Evolutionary conservation across 768 basidiomycete genomes (phyloP).

Genomic region (Trametes meyenii): DNA sequence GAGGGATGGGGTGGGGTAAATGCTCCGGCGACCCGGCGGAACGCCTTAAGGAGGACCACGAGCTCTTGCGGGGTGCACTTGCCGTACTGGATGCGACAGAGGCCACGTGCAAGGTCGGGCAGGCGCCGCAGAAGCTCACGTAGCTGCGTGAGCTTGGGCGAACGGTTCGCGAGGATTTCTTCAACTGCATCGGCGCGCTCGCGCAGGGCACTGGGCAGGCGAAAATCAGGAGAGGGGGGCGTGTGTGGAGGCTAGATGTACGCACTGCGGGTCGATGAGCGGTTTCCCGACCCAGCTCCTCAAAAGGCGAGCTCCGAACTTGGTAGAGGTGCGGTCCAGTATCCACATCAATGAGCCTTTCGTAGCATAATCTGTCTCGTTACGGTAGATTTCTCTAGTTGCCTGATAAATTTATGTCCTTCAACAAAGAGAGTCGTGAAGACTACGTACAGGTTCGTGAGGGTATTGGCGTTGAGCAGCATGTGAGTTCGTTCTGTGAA

Average conservation of each 20-base stretch:
- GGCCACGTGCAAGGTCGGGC: conserved; percentile 87
- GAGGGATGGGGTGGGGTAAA: conserved; percentile 45
- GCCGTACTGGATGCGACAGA: conserved; percentile 89
- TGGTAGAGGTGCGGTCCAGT: conserved; percentile 84
- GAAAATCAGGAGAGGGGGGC: neutral
- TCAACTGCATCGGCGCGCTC: conserved; percentile 83
- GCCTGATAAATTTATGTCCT: neutral
- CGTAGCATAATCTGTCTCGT: conserved; percentile 77
- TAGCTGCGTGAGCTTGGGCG: conserved; percentile 65
- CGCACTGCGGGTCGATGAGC: conserved; percentile 68
- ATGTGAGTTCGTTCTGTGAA: conserved; percentile 83
- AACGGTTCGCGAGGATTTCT: conserved; percentile 70
- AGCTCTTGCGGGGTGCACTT: conserved; percentile 91
- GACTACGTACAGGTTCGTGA: conserved; percentile 66
- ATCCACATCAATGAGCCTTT: conserved; percentile 84
- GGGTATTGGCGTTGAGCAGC: conserved; percentile 86
- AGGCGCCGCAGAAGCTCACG: conserved; percentile 68
- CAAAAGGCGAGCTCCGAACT: conserved; percentile 84
- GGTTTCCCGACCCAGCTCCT: conserved; percentile 88
- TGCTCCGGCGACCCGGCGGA: conserved; percentile 66
- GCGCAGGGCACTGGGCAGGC: conserved; percentile 58
- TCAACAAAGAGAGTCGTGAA: neutral
- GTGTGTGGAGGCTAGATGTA: neutral
- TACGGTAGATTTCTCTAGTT: conserved; percentile 82
- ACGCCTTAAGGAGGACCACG: conserved; percentile 70